Percentiles rank a stretch among this genome's conserved stretches.
phyloP scores from a whole-genome alignment of 2,329 filamentous ascomycete species.

The Monilinia fructicola region DNA sequence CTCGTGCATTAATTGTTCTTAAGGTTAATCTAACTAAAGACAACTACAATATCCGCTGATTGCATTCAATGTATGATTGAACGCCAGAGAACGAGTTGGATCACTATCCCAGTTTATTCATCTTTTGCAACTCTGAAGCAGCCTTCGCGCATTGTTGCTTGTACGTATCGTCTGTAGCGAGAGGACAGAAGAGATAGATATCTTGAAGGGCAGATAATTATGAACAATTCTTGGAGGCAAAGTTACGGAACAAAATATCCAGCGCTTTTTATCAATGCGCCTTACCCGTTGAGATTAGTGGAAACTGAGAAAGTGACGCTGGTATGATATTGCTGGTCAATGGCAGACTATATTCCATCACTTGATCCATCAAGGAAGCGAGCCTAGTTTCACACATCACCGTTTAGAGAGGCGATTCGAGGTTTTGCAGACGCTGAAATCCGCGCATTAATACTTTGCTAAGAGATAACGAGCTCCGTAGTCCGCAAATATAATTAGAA shows the following conservation, averaged over 20 bases:
- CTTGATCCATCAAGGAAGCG: background rate
- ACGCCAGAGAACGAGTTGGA: background rate
- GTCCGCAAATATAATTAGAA: constrained; percentile 23
- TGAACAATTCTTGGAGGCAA: background rate
- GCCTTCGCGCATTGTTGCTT: background rate
- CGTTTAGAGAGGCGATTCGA: background rate
- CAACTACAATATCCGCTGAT: background rate
- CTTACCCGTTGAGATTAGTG: background rate
- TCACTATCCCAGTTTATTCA: background rate
- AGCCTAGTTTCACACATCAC: background rate
- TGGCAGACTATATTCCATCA: background rate
- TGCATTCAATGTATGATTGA: background rate
- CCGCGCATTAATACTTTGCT: constrained; percentile 3
- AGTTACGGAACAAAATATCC: background rate
- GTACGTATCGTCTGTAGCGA: background rate
- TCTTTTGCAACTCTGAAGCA: background rate
- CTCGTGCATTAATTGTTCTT: background rate
- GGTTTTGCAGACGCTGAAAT: background rate
- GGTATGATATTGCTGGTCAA: background rate
- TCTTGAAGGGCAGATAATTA: background rate
- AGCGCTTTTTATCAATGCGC: background rate
- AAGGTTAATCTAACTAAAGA: background rate
- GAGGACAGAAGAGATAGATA: background rate
- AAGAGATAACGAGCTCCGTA: constrained; percentile 14
- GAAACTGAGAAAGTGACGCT: background rate